Base-by-base conservation (phyloP, 441 rosid species). In the Euphorbia corollata region DNA sequence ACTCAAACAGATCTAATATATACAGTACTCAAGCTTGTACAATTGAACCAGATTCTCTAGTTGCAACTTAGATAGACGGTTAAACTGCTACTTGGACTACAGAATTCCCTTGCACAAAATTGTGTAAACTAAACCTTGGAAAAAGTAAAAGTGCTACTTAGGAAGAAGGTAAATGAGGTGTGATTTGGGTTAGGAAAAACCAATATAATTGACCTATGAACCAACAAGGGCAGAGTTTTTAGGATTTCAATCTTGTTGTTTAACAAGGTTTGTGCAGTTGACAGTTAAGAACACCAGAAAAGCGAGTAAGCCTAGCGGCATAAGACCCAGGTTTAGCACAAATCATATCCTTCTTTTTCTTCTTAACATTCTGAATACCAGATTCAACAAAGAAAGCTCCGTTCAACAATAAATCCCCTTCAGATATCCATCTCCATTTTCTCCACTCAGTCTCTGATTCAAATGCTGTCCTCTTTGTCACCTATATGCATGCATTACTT, bases 341-440 rank as follows among this genome's bases (percentile, higher is more conserved):
- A 65, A 86, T 72, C 65, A 76, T 27, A 27, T 27, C 32, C 32
- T 27, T 27, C 32, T 27, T 27, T 27, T 27, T 27, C 32, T 27
- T 27, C 32, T 27, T 27, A 27, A 27, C 32, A 27, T 27, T 27
- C 32, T 27, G 45, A 57, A 43, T 73, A 1, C 92, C 88, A 0
- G 90, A 87, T 72, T 76, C 64, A 9, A 72, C 54, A 65, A 84
- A 84, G 45, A 62, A 76, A 20, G 89, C 89, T 66, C 87, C 89
- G 51, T 85, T 85, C 73, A 83, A 18, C 63, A 85, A n/a, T 43
- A 78, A 22, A 72, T 85, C 89, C 8, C 75, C 68, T 47, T 85
- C 77, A 51, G 89, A 81, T 75, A 71, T 81, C 87, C 89, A 85
- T 0, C 58, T 58, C 89, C 89, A 85, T 0, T 19, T 18, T 59